phyloP scores from a whole-genome alignment of 768 basidiomycete species.

The Phylloporus arenicola region DNA sequence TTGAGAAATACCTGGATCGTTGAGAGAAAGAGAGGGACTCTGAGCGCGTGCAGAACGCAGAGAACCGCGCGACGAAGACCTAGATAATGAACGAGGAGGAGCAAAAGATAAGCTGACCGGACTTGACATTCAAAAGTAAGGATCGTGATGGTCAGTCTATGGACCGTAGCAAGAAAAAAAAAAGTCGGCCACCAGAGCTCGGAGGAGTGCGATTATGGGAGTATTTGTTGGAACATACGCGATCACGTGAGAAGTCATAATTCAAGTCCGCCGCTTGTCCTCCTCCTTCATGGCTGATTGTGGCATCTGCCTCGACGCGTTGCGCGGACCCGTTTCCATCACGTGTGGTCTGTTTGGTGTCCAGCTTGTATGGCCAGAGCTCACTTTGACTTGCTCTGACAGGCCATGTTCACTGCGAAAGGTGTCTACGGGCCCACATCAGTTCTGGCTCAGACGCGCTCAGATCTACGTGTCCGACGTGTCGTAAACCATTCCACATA shows the following conservation, averaged over 20 bases:
- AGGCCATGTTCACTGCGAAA: slow-evolving; percentile 66
- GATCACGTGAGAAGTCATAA: slow-evolving; percentile 22
- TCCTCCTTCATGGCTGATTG: slow-evolving; percentile 45
- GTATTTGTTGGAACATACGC: slow-evolving; percentile 23
- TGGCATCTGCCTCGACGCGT: slow-evolving; percentile 53
- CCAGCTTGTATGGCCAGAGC: not conserved
- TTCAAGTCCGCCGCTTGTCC: not conserved
- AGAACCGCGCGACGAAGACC: slow-evolving; percentile 48
- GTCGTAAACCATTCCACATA: slow-evolving; percentile 50
- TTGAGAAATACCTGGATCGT: slow-evolving; percentile 58
- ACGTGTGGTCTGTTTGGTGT: slow-evolving; percentile 51
- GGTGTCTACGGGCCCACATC: slow-evolving; percentile 44
- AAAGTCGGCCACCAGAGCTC: not conserved
- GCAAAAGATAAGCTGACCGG: slow-evolving; percentile 29
- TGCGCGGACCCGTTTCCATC: slow-evolving; percentile 51
- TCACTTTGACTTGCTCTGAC: not conserved
- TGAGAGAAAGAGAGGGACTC: slow-evolving; percentile 50
- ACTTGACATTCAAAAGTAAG: slow-evolving; percentile 33
- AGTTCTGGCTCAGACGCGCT: slow-evolving; percentile 27
- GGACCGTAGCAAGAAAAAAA: slow-evolving; percentile 10
- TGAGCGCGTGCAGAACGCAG: slow-evolving; percentile 45
- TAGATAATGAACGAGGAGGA: slow-evolving; percentile 35
- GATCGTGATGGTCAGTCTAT: slow-evolving; percentile 21
- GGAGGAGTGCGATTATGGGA: not conserved
- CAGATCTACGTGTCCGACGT: slow-evolving; percentile 53